Percentiles rank a stretch among this genome's conserved stretches.
Conservation (phyloP, 305 asterid species). For the Fraxinus dipetala region DNA sequence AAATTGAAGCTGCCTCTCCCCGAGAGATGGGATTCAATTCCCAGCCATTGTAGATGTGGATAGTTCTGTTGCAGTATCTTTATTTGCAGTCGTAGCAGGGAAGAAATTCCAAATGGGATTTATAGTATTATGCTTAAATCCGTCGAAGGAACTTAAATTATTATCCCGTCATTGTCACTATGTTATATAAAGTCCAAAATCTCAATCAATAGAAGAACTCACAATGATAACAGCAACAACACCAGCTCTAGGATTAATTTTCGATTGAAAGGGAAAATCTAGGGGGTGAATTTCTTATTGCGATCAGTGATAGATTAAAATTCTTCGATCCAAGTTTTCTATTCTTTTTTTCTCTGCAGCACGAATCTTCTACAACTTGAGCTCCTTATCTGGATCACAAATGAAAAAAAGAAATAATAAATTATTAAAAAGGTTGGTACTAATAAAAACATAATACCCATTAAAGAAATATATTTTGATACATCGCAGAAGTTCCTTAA, state of each 20-base stretch:
- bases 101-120: conserved; percentile 19
- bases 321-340: conserved; percentile 14
- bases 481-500: conserved; percentile 39
- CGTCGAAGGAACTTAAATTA: conserved; percentile 18
- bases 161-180: conserved; percentile 10
- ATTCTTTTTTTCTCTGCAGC: conserved; percentile 17
- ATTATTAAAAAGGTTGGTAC: conserved; percentile 5
- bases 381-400: conserved; percentile 31
- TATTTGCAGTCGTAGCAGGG: conserved; percentile 18
- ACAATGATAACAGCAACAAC: conserved; percentile 21
- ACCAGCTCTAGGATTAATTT: conserved; percentile 17
- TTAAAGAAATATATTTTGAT: conserved; percentile 12
- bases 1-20: conserved; percentile 29
- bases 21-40: conserved; percentile 20
- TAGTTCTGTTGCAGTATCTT: conserved; percentile 16
- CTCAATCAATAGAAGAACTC: conserved; percentile 15
- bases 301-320: conserved; percentile 20
- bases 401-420: not conserved
- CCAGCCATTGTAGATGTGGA: conserved; percentile 28
- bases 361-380: conserved; percentile 20
- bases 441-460: conserved; percentile 10
- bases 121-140: conserved; percentile 15
- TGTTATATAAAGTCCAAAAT: not conserved
- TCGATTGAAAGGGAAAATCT: conserved; percentile 21
- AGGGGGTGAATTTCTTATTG: conserved; percentile 6